Evolutionary conservation across 2,329 filamentous ascomycete species (phyloP).

Genomic region (Colletotrichum paranaense): DNA sequence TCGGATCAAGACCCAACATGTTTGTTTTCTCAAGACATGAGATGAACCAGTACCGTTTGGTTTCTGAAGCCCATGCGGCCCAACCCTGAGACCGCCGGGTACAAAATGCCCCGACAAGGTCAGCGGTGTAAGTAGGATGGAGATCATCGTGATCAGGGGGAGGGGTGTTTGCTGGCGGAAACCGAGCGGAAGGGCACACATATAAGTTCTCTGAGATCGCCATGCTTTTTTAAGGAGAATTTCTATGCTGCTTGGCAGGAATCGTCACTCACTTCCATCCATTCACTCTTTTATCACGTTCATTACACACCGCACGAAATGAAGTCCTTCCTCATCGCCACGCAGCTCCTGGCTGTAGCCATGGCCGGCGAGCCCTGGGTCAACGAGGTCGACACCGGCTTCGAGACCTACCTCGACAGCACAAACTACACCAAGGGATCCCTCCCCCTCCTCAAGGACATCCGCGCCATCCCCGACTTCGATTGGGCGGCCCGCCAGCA

Average conservation of each 20-base stretch:
- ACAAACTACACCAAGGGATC: constrained; percentile 47
- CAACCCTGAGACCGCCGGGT: constrained; percentile 22
- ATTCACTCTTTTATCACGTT: constrained; percentile 11
- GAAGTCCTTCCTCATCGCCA: constrained; percentile 20
- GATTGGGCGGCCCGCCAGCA: constrained; percentile 59
- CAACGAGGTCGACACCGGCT: constrained; percentile 50
- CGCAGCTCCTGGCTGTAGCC: constrained; percentile 40
- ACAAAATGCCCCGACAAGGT: constrained; percentile 18
- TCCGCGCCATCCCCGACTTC: constrained; percentile 60
- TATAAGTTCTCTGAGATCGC: constrained; percentile 12
- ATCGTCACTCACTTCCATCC: constrained; percentile 2
- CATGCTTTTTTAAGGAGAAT: neutral
- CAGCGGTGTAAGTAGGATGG: constrained; percentile 1
- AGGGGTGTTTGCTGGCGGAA: neutral
- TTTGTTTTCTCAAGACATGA: constrained; percentile 3
- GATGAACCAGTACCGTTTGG: constrained; percentile 21
- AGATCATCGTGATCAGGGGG: constrained; percentile 15
- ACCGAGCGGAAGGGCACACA: neutral
- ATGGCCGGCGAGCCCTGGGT: constrained; percentile 45
- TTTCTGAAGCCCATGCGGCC: constrained; percentile 4
- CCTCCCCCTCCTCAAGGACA: constrained; percentile 52
- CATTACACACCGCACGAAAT: neutral
- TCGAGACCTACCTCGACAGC: constrained; percentile 41
- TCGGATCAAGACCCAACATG: constrained; percentile 1
- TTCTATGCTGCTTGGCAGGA: neutral